Conservation (phyloP, 2,329 filamentous ascomycete genomes). For the Neophaeococcomyces aloes region DNA sequence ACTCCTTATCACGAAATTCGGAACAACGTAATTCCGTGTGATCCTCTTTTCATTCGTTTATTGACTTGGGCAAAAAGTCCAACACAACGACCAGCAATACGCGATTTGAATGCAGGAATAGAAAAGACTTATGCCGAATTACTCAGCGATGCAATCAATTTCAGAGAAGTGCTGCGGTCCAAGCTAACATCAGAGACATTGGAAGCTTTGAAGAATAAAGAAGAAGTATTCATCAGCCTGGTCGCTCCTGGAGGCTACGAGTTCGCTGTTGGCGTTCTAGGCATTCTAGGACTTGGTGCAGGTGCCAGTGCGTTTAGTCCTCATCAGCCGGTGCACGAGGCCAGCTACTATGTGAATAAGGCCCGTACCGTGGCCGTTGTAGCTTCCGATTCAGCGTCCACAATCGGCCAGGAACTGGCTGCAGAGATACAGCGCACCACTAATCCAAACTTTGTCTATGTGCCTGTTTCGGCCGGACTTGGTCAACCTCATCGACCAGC, state of each 20-base stretch:
- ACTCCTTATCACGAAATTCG: constrained; percentile 24
- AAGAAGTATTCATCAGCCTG: constrained; percentile 28
- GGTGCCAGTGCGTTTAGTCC: constrained; percentile 27
- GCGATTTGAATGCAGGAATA: constrained; percentile 25
- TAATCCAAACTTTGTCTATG: constrained; percentile 18
- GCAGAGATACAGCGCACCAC: constrained; percentile 15
- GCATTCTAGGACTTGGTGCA: constrained; percentile 27
- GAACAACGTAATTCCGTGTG: constrained; percentile 25
- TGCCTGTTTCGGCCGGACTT: constrained; percentile 22
- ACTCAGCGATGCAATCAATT: constrained; percentile 25
- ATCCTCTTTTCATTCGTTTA: constrained; percentile 26
- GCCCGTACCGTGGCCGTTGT: constrained; percentile 19
- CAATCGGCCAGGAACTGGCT: constrained; percentile 15
- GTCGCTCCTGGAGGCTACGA: constrained; percentile 29
- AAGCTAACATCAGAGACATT: constrained; percentile 14
- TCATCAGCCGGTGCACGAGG: constrained; percentile 26
- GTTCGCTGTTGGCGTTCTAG: constrained; percentile 28
- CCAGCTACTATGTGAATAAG: constrained; percentile 25
- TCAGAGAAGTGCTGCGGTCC: constrained; percentile 21
- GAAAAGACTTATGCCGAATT: constrained; percentile 28
- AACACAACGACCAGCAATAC: constrained; percentile 22
- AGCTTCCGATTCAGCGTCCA: constrained; percentile 14
- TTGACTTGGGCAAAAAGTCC: constrained; percentile 25
- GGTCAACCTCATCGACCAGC: constrained; percentile 9
- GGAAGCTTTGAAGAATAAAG: constrained; percentile 20